phyloP scores from a whole-genome alignment of 345 rosid genomes.

The Eutrema yunnanense region DNA sequence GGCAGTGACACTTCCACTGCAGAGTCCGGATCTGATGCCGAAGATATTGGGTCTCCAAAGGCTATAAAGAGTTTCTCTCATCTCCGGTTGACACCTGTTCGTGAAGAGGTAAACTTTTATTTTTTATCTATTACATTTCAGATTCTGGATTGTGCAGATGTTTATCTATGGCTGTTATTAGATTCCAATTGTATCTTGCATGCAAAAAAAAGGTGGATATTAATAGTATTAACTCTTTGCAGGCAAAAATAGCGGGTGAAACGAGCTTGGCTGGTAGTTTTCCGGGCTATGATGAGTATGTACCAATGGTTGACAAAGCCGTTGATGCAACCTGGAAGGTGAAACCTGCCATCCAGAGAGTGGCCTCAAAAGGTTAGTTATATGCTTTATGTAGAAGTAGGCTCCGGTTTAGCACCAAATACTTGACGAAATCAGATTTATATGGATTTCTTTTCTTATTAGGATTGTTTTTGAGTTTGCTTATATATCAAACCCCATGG shows the following conservation, averaged over 20 bases:
- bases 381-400: neutral
- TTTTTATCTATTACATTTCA: no score
- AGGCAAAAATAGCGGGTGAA: constrained; percentile 78
- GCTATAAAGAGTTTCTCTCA: constrained; percentile 81
- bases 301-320: constrained; percentile 97
- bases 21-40: constrained; percentile 99
- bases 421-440: neutral
- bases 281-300: constrained; percentile 93
- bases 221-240: constrained; percentile 8
- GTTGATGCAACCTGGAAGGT: constrained; percentile 89
- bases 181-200: neutral
- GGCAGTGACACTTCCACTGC: constrained; percentile 99
- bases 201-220: neutral
- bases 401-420: neutral
- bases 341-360: constrained; percentile 42
- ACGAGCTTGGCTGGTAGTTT: constrained; percentile 55
- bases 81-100: constrained; percentile 94
- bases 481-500: neutral
- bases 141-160: neutral
- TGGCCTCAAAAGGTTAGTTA: constrained; percentile 59
- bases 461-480: neutral
- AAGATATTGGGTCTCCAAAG: constrained; percentile 89
- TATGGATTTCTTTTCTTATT: neutral
- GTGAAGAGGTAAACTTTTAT: constrained; percentile 61
- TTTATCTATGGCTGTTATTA: neutral